Evolutionary conservation across 768 basidiomycete genomes (phyloP).

Genomic region (Serendipita sp.): DNA sequence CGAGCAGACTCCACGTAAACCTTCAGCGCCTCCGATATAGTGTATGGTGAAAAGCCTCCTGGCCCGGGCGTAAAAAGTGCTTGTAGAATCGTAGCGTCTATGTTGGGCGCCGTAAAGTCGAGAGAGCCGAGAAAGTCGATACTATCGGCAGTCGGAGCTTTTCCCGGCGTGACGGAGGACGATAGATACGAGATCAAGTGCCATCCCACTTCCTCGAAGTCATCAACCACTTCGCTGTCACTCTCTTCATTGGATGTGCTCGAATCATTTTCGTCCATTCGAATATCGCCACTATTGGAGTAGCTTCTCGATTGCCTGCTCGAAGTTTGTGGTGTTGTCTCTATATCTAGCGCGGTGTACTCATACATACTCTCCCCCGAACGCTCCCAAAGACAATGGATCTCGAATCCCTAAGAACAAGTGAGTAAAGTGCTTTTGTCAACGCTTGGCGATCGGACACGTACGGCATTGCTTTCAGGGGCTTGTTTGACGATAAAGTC

Average conservation of each 20-base stretch:
- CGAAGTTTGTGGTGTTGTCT: neutral
- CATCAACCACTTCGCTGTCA: neutral
- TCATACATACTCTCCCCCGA: constrained; percentile 3
- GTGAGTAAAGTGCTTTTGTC: neutral
- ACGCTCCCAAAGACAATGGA: constrained; percentile 3
- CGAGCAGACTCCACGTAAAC: neutral
- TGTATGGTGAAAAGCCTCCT: constrained; percentile 1
- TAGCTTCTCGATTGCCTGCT: neutral
- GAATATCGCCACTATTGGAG: neutral
- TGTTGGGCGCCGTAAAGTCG: neutral
- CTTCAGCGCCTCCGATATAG: neutral
- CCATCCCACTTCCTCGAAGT: neutral
- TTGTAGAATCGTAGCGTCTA: neutral
- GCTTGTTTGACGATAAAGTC: neutral
- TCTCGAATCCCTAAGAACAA: neutral
- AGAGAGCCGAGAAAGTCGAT: neutral
- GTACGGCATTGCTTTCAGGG: neutral
- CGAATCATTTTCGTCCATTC: neutral
- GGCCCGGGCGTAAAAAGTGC: neutral
- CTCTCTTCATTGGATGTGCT: neutral
- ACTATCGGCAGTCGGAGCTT: neutral
- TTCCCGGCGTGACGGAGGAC: neutral
- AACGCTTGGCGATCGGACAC: neutral
- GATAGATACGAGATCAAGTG: neutral
- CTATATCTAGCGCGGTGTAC: neutral